Conservation (phyloP, 768 basidiomycete genomes). For the Exidia glandulosa region DNA sequence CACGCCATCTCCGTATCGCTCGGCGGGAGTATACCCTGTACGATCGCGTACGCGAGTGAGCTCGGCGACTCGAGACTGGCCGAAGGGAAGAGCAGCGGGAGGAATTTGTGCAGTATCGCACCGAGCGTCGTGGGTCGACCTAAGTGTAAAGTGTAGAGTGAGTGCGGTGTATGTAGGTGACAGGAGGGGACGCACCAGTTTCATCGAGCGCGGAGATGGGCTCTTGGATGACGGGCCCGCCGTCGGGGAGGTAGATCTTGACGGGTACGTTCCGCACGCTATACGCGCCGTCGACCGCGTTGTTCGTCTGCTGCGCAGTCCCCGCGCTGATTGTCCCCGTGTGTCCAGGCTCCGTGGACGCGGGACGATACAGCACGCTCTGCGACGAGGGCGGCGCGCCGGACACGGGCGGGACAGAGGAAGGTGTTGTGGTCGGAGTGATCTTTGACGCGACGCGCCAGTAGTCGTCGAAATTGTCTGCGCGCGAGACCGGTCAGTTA, state of each 20-base stretch:
- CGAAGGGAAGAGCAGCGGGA: constrained; percentile 71
- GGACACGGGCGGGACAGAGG: constrained; percentile 8
- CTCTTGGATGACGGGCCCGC: constrained; percentile 81
- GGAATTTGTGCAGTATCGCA: constrained; percentile 53
- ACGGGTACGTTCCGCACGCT: constrained; percentile 82
- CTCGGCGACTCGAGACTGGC: constrained; percentile 26
- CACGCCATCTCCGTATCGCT: constrained; percentile 85
- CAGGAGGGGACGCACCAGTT: no score
- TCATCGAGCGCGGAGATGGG: constrained; percentile 74
- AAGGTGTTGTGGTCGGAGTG: constrained; percentile 64
- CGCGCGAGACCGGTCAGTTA: not conserved
- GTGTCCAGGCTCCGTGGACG: constrained; percentile 34
- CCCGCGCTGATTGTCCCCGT: constrained; percentile 56
- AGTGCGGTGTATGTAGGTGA: constrained; percentile 10
- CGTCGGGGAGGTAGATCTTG: constrained; percentile 75
- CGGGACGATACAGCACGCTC: constrained; percentile 14
- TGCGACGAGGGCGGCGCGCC: constrained; percentile 43
- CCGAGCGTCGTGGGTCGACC: constrained; percentile 62
- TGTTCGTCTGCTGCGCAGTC: constrained; percentile 27
- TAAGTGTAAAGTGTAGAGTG: no score
- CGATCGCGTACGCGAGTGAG: constrained; percentile 56
- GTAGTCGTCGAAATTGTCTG: constrained; percentile 94
- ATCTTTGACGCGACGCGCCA: constrained; percentile 92
- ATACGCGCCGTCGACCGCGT: constrained; percentile 75
- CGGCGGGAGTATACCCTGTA: constrained; percentile 79